phyloP scores from a whole-genome alignment of 1,284 basidiomycete genomes.

The Phellinidium pouzarii region DNA sequence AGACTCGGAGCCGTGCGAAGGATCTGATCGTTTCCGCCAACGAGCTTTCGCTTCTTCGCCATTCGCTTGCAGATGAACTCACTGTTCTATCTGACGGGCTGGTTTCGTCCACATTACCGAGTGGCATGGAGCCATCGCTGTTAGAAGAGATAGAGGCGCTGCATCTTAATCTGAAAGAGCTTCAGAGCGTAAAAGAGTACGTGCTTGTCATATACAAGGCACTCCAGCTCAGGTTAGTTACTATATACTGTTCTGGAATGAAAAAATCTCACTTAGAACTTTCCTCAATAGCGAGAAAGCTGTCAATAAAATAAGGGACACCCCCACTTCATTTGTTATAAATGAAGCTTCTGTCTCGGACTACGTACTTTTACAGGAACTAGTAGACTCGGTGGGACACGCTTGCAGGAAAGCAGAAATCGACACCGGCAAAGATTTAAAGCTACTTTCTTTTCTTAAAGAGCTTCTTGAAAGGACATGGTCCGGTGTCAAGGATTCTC shows the following conservation, averaged over 20 bases:
- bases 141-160: conserved; percentile 77
- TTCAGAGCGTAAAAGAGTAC: conserved; percentile 71
- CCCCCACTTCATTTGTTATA: conserved; percentile 33
- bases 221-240: conserved; percentile 66
- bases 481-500: conserved; percentile 57
- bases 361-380: conserved; percentile 56
- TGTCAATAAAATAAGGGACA: conserved; percentile 37
- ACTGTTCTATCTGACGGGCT: conserved; percentile 59
- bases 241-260: conserved; percentile 16
- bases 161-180: conserved; percentile 65
- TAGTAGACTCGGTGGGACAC: conserved; percentile 43
- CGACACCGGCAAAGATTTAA: conserved; percentile 39
- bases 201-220: conserved; percentile 67
- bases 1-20: conserved; percentile 38
- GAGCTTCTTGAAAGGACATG: conserved; percentile 63
- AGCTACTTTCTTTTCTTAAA: conserved; percentile 52
- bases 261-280: neutral
- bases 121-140: conserved; percentile 39
- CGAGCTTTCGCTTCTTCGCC: conserved; percentile 66
- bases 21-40: conserved; percentile 56
- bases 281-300: conserved; percentile 46
- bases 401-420: conserved; percentile 42
- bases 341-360: conserved; percentile 43
- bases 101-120: conserved; percentile 42
- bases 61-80: conserved; percentile 72